phyloP scores from a whole-genome alignment of 164 flowering plant genomes.

The Vitis rotundifolia region DNA sequence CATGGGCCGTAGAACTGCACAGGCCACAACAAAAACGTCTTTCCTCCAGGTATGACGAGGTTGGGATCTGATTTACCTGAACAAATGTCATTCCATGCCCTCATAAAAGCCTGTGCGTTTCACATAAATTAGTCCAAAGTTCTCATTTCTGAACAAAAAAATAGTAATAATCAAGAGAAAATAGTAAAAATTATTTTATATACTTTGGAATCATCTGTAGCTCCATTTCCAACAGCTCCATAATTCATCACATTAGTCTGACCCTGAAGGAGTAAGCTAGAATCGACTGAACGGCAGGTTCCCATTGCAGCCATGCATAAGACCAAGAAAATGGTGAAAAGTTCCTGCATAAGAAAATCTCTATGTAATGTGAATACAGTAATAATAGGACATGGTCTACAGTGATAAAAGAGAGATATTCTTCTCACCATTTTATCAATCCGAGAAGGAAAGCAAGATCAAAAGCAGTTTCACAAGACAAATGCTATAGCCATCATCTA shows the following conservation, averaged over 20 bases:
- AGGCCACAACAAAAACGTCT: conserved; percentile 18
- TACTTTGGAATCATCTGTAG: conserved; percentile 21
- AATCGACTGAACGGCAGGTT: no score
- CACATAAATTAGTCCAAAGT: neutral
- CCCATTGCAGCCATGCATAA: no score
- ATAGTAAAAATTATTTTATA: neutral
- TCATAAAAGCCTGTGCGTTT: conserved; percentile 17
- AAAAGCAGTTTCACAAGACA: no score
- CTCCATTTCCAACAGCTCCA: conserved; percentile 29
- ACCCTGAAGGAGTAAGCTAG: no score
- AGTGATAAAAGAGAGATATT: no score
- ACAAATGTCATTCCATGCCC: conserved; percentile 25
- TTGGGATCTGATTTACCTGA: neutral
- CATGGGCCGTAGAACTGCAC: conserved; percentile 25
- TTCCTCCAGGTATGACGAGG: conserved; percentile 12
- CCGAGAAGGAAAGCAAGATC: no score
- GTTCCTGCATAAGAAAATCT: no score
- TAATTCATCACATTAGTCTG: conserved; percentile 5
- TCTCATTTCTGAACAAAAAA: neutral
- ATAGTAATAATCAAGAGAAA: neutral
- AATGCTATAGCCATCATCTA: no score
- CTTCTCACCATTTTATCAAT: no score
- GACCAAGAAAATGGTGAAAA: no score
- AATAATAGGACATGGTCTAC: no score
- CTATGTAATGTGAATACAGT: no score